Evolutionary conservation across 768 basidiomycete genomes (phyloP).

Genomic region (Lepiota brunneoincarnata): DNA sequence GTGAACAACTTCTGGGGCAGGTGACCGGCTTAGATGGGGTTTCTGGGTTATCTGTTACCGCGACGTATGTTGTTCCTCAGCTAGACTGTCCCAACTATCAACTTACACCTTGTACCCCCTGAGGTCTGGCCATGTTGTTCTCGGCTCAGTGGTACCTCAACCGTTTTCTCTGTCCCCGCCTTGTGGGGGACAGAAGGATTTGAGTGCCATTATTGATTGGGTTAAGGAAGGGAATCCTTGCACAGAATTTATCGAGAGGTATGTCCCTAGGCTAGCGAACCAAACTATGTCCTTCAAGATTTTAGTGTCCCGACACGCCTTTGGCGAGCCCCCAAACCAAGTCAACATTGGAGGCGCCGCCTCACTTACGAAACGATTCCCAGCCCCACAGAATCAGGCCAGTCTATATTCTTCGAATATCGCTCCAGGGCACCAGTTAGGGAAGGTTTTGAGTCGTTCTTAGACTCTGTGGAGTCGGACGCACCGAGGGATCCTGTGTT

Average conservation of each 20-base stretch:
- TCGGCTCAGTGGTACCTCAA: not conserved
- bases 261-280: not conserved
- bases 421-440: not conserved
- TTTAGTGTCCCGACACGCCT: slow-evolving; percentile 1
- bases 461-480: not conserved
- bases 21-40: not conserved
- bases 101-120: not conserved
- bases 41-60: slow-evolving; percentile 1
- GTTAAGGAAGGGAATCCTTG: not conserved
- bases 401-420: slow-evolving; percentile 6
- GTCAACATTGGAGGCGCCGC: slow-evolving; percentile 5
- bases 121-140: slow-evolving; percentile 12
- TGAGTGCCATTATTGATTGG: slow-evolving; percentile 8
- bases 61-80: slow-evolving; percentile 5
- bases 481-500: not conserved
- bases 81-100: not conserved
- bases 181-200: slow-evolving; percentile 4
- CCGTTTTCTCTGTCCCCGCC: slow-evolving; percentile 5
- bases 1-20: slow-evolving; percentile 6
- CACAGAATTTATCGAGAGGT: slow-evolving; percentile 6
- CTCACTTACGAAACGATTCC: slow-evolving; percentile 7
- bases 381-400: not conserved
- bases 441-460: not conserved
- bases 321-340: slow-evolving; percentile 7
- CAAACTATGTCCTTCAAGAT: not conserved